phyloP scores from a whole-genome alignment of 176 grass and related monocot genomes.

The Microstegium vimineum region DNA sequence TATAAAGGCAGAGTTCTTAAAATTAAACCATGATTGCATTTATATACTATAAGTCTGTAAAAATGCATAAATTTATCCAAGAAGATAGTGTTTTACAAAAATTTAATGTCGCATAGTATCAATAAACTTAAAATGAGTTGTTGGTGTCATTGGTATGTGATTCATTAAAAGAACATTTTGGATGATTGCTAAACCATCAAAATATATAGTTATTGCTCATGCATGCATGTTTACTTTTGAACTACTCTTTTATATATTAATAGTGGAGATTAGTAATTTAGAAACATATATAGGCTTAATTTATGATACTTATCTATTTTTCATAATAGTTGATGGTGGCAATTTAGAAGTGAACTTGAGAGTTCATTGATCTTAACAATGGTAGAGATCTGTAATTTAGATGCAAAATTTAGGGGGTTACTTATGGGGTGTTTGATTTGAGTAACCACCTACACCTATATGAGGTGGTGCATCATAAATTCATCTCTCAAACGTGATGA shows the following conservation, averaged over 20 bases:
- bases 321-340: not conserved
- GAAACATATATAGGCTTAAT: not conserved
- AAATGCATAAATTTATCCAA: too few relatives aligned
- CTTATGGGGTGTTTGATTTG: too few relatives aligned
- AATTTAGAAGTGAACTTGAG: not conserved
- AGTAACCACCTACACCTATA: too few relatives aligned
- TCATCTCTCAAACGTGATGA: too few relatives aligned
- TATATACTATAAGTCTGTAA: too few relatives aligned
- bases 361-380: not conserved
- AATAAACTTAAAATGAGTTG: not conserved
- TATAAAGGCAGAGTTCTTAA: too few relatives aligned
- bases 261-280: not conserved
- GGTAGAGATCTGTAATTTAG: not conserved
- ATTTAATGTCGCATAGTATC: not conserved
- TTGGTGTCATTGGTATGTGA: not conserved
- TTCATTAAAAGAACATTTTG: not conserved
- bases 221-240: not conserved
- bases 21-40: too few relatives aligned
- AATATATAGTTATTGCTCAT: not conserved
- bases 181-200: not conserved
- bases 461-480: too few relatives aligned
- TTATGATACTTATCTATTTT: not conserved
- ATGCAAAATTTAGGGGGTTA: too few relatives aligned
- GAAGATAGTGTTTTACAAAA: too few relatives aligned
- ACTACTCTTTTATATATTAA: not conserved